Percentiles rank a stretch among this genome's conserved stretches.
Evolutionary conservation across 192 early-diverging fungal genomes (phyloP).

Genomic region (Jimgerdemannia flammicorona): DNA sequence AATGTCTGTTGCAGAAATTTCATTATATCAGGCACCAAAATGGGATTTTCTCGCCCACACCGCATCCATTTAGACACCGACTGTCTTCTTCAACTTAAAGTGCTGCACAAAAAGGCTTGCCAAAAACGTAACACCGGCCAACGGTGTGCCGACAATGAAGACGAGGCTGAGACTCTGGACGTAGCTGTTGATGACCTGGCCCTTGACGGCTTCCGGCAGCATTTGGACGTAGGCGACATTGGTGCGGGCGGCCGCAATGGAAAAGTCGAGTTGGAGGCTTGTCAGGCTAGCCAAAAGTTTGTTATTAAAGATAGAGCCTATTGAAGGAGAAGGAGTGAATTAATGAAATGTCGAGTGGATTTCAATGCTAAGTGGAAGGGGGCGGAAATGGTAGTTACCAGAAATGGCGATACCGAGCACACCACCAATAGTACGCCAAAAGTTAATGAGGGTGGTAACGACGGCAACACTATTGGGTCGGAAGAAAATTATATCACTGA

Average conservation of each 20-base stretch:
- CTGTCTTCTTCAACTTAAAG: constrained; percentile 8
- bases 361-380: not conserved
- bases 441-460: constrained; percentile 21
- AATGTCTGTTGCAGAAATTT: too few species aligned
- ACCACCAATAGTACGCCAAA: constrained; percentile 32
- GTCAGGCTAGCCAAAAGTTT: constrained; percentile 25
- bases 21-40: too few species aligned
- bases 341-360: not conserved
- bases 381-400: constrained; percentile 13
- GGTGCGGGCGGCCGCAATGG: constrained; percentile 2
- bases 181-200: constrained; percentile 10
- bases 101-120: constrained; percentile 12
- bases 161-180: constrained; percentile 2
- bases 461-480: constrained; percentile 24
- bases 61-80: not conserved
- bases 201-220: constrained; percentile 1
- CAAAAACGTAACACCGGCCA: constrained; percentile 8
- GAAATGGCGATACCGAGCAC: constrained; percentile 49
- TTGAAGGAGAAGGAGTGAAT: not conserved
- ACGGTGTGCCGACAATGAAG: constrained; percentile 5
- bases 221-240: constrained; percentile 6
- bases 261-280: not conserved
- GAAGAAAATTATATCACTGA: constrained; percentile 10
- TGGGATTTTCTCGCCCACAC: too few species aligned
- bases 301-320: constrained; percentile 41